Percentiles rank a stretch among this genome's conserved stretches.
phyloP scores from a whole-genome alignment of 805 yeast species.

The Ogataea pignaliae region DNA sequence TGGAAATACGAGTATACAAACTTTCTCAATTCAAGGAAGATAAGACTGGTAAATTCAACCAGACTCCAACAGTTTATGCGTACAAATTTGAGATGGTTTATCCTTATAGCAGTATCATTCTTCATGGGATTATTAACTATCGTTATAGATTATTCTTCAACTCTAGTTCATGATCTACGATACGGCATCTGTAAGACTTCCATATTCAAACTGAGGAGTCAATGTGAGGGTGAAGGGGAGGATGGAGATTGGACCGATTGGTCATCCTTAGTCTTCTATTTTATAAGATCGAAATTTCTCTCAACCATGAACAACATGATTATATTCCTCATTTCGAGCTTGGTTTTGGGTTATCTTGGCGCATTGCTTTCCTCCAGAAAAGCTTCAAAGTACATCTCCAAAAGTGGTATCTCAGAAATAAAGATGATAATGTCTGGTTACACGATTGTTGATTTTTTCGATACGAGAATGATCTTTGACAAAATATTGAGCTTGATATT shows the following conservation, averaged over 20 bases:
- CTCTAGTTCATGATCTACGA: conserved; percentile 47
- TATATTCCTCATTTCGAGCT: conserved; percentile 34
- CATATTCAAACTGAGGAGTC: conserved; percentile 22
- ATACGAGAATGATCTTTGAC: conserved; percentile 44
- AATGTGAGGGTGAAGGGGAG: conserved; percentile 25
- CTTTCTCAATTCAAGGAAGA: conserved; percentile 10
- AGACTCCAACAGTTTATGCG: conserved; percentile 10
- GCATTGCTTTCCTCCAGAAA: conserved; percentile 29
- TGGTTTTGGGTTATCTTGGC: conserved; percentile 36
- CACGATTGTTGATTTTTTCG: conserved; percentile 49
- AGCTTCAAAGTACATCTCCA: conserved; percentile 31
- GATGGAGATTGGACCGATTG: conserved; percentile 28
- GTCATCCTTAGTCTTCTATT: conserved; percentile 28
- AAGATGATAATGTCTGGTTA: conserved; percentile 66
- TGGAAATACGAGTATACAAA: conserved; percentile 44
- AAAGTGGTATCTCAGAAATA: conserved; percentile 72
- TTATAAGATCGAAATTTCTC: conserved; percentile 22
- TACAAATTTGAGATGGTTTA: conserved; percentile 41
- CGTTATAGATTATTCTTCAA: conserved; percentile 44
- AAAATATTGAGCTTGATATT: conserved; percentile 58
- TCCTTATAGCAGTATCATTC: conserved; percentile 41
- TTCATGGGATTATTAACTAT: conserved; percentile 46
- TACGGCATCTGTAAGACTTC: conserved; percentile 45
- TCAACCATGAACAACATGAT: conserved; percentile 27
- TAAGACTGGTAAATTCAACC: background rate